These are phyloP conservation scores for Prunus salicina DNA, from an alignment of 306 rosid species.

Conservation along the genomic window DNA sequence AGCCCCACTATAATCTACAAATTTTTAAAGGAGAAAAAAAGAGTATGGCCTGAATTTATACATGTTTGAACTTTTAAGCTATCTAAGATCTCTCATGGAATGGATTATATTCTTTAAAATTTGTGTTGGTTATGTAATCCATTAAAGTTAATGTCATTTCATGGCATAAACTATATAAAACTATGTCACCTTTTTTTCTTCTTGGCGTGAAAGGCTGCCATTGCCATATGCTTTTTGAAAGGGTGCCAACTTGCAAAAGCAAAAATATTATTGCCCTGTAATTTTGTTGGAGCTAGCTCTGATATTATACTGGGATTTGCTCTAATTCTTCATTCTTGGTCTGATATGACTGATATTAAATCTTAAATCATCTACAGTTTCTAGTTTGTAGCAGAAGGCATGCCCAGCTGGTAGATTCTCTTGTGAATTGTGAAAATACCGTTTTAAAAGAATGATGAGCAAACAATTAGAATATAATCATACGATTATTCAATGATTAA, in stretches of 20 bases:
- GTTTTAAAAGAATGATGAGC: background rate
- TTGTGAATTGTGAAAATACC: slow-evolving; percentile 12
- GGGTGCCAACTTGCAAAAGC: slow-evolving; percentile 26
- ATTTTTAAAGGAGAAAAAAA: background rate
- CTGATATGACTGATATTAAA: background rate
- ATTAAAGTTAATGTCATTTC: slow-evolving; percentile 3
- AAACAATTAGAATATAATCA: background rate
- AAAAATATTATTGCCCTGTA: slow-evolving; percentile 4
- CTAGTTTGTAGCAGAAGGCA: background rate
- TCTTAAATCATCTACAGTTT: background rate
- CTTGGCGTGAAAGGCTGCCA: slow-evolving; percentile 58
- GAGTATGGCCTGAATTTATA: background rate
- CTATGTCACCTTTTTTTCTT: slow-evolving; percentile 21
- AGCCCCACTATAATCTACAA: slow-evolving; percentile 22
- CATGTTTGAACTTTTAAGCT: background rate
- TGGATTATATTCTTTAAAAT: background rate
- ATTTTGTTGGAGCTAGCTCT: background rate
- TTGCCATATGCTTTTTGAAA: slow-evolving; percentile 49
- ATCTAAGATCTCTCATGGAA: background rate
- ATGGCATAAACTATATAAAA: slow-evolving; percentile 7
- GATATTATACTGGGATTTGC: slow-evolving; percentile 3
- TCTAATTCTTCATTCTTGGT: slow-evolving; percentile 1
- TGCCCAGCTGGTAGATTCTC: slow-evolving; percentile 11
- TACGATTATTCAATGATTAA: background rate
- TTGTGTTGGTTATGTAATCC: background rate